Percentiles rank a stretch among this genome's conserved stretches.
Evolutionary conservation across 2,329 filamentous ascomycete genomes (phyloP).

Genomic region (Ambrosiella beaveri): DNA sequence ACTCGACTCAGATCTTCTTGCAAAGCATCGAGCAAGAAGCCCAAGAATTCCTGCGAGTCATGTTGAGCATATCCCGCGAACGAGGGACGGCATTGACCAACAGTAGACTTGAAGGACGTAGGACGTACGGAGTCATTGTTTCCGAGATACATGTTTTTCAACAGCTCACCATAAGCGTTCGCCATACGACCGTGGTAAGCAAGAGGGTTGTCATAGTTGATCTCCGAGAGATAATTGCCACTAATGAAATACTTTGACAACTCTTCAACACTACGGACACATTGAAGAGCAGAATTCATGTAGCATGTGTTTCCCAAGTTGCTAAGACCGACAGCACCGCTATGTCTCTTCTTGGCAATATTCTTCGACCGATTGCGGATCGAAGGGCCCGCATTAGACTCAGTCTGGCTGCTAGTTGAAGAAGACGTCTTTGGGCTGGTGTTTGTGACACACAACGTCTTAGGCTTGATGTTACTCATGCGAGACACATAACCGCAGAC

Average conservation of each 20-base stretch:
- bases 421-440: constrained; percentile 4
- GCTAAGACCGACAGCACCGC: constrained; percentile 65
- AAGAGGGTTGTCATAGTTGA: constrained; percentile 73
- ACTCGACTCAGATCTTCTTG: constrained; percentile 93
- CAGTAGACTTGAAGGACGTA: constrained; percentile 37
- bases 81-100: constrained; percentile 51
- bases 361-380: constrained; percentile 57
- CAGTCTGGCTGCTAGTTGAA: constrained; percentile 46
- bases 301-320: constrained; percentile 98
- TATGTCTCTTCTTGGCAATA: constrained; percentile 49
- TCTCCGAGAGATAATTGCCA: constrained; percentile 55
- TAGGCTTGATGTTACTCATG: background rate
- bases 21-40: constrained; percentile 82
- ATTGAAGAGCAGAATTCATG: constrained; percentile 96
- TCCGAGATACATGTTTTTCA: constrained; percentile 64
- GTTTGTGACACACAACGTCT: constrained; percentile 13
- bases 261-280: constrained; percentile 83
- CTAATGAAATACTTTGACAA: constrained; percentile 79
- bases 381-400: constrained; percentile 38
- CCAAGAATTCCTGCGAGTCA: constrained; percentile 91
- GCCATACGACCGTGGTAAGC: constrained; percentile 76
- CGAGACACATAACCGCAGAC: constrained; percentile 20
- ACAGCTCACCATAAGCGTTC: constrained; percentile 58
- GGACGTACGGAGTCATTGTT: constrained; percentile 56
- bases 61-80: constrained; percentile 95